Evolutionary conservation across 2,329 filamentous ascomycete genomes (phyloP).

Genomic region (Exophiala sideris): DNA sequence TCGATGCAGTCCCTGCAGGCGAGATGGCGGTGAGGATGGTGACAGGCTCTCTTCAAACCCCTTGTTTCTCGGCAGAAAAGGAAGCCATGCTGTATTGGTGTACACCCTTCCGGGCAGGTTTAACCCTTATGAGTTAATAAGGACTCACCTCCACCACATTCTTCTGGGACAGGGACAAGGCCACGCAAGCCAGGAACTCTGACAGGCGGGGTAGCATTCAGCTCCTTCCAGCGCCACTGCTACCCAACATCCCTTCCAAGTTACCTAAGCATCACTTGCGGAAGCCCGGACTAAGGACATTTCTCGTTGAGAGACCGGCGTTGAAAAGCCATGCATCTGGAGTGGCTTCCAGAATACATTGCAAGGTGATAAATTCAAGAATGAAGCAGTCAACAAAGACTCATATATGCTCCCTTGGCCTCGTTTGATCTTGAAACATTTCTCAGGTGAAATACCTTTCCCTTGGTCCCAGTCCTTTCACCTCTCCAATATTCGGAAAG

Average conservation of each 20-base stretch:
- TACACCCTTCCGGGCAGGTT: neutral
- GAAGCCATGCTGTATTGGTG: neutral
- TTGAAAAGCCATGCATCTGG: too few relatives aligned
- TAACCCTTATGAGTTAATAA: slow-evolving; percentile 4
- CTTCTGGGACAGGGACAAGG: neutral
- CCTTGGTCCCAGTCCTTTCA: too few relatives aligned
- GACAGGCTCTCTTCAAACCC: neutral
- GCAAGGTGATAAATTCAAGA: too few relatives aligned
- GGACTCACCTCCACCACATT: neutral
- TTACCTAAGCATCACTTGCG: neutral
- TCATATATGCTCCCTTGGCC: too few relatives aligned
- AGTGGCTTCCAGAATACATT: too few relatives aligned
- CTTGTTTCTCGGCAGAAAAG: too few relatives aligned
- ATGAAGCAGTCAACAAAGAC: too few relatives aligned
- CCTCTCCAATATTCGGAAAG: neutral
- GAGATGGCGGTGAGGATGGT: neutral
- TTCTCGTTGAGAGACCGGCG: neutral
- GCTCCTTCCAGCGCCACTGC: neutral
- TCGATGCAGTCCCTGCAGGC: neutral
- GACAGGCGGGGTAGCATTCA: neutral
- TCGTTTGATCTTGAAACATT: too few relatives aligned
- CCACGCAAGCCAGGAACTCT: neutral
- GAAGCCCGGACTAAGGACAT: neutral
- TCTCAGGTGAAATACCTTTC: too few relatives aligned
- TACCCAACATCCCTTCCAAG: neutral